Evolutionary conservation across 2,329 filamentous ascomycete species (phyloP).

Genomic region (Paramyrothecium roridum): DNA sequence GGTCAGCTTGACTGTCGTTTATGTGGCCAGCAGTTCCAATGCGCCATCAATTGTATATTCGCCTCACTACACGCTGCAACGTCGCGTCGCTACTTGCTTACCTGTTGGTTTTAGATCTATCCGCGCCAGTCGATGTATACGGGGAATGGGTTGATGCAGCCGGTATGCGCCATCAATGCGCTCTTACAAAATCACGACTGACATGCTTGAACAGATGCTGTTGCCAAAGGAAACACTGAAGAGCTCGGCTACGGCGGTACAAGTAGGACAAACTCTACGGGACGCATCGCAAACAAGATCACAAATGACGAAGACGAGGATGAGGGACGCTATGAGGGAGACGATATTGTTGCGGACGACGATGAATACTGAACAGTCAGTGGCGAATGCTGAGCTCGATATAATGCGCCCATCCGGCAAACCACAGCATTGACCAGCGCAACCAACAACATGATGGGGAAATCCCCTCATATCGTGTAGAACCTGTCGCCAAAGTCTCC

Average conservation of each 20-base stretch:
- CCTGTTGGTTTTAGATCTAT: slow-evolving; percentile 61
- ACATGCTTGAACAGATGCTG: slow-evolving; percentile 36
- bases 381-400: slow-evolving; percentile 1
- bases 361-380: slow-evolving; percentile 48
- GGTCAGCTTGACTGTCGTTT: slow-evolving; percentile 87
- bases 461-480: slow-evolving; percentile 70
- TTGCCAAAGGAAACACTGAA: slow-evolving; percentile 43
- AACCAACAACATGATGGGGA: too few species aligned
- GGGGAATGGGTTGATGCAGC: slow-evolving; percentile 95
- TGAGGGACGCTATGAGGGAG: slow-evolving; percentile 50
- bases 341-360: slow-evolving; percentile 51
- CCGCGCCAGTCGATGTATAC: slow-evolving; percentile 90
- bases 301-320: slow-evolving; percentile 44
- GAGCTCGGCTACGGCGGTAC: slow-evolving; percentile 23
- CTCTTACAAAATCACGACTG: slow-evolving; percentile 6
- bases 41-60: slow-evolving; percentile 79
- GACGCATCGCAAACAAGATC: slow-evolving; percentile 16
- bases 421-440: neutral
- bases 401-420: slow-evolving; percentile 1
- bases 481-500: slow-evolving; percentile 96
- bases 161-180: slow-evolving; percentile 35
- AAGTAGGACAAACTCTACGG: slow-evolving; percentile 12
- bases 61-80: neutral
- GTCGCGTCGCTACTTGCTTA: slow-evolving; percentile 13
- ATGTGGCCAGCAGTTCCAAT: slow-evolving; percentile 92